These are phyloP conservation scores for Debaryomycetaceae sp. DNA, from an alignment of 1,139 yeast genomes.

Conservation along the genomic window DNA sequence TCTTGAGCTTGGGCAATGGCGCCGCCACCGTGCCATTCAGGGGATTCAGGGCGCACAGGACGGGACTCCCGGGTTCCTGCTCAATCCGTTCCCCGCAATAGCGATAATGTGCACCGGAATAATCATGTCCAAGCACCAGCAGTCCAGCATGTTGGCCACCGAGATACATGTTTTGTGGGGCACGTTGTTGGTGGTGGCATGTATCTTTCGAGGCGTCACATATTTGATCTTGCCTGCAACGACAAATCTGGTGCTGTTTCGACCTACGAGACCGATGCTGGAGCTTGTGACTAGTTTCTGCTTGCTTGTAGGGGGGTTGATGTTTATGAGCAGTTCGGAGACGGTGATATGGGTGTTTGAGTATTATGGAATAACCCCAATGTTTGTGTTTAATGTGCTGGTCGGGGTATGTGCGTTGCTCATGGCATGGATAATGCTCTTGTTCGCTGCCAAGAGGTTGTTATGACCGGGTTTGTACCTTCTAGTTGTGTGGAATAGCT, in stretches of 20 bases:
- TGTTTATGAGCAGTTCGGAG: constrained; percentile 86
- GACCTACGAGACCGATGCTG: constrained; percentile 58
- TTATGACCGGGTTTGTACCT: too few relatives aligned
- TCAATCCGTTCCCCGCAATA: constrained; percentile 88
- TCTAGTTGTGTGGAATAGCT: too few relatives aligned
- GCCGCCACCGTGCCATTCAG: constrained; percentile 25
- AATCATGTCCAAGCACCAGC: constrained; percentile 92
- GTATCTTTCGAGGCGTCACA: constrained; percentile 64
- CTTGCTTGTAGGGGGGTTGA: constrained; percentile 76
- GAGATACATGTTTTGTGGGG: constrained; percentile 91
- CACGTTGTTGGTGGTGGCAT: constrained; percentile 60
- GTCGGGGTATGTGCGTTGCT: constrained; percentile 68
- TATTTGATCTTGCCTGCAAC: constrained; percentile 35
- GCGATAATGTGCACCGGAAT: constrained; percentile 95
- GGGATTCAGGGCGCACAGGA: constrained; percentile 8
- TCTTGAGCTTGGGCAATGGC: constrained; percentile 39
- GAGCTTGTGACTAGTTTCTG: constrained; percentile 73
- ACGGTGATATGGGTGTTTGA: constrained; percentile 76
- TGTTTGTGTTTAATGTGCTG: constrained; percentile 82
- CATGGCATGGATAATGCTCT: constrained; percentile 85
- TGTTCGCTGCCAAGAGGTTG: constrained; percentile 58
- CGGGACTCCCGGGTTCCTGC: constrained; percentile 68
- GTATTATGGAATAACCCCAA: constrained; percentile 73
- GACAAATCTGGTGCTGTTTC: constrained; percentile 33
- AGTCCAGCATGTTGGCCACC: constrained; percentile 69